Percentiles rank a stretch among this genome's conserved stretches.
These are phyloP conservation scores for Podochytrium sp. DNA, from an alignment of 192 early-diverging fungal species.

Conservation along the genomic window DNA sequence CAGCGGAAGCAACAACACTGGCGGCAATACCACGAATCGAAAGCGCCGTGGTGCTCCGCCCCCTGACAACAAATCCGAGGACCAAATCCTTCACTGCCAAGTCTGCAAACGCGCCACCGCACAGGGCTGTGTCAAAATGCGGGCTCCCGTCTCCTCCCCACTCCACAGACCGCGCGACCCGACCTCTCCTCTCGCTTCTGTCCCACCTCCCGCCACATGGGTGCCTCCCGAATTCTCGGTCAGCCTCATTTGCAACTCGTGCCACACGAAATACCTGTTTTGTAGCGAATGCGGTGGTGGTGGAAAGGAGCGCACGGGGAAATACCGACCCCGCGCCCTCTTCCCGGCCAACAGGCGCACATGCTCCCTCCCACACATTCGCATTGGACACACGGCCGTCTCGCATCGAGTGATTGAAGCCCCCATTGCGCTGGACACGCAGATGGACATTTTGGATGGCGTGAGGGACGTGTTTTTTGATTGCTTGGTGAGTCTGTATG, in stretches of 20 bases:
- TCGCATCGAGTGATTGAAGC: constrained; percentile 40
- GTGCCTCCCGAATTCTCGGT: constrained; percentile 35
- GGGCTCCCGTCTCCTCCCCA: neutral
- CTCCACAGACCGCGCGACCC: constrained; percentile 1
- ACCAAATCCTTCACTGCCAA: constrained; percentile 17
- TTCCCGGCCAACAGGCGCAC: constrained; percentile 48
- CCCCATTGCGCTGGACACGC: neutral
- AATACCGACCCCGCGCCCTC: constrained; percentile 52
- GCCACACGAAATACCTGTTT: constrained; percentile 46
- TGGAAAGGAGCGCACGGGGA: constrained; percentile 55
- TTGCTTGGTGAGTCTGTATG: constrained; percentile 40
- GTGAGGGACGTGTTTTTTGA: constrained; percentile 52
- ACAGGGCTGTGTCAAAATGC: constrained; percentile 25
- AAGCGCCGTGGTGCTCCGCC: constrained; percentile 6
- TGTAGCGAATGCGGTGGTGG: constrained; percentile 60
- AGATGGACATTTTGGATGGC: constrained; percentile 32
- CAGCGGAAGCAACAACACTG: neutral
- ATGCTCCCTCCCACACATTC: constrained; percentile 54
- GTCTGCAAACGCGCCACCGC: constrained; percentile 27
- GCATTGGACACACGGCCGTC: constrained; percentile 44
- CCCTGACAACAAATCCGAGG: neutral
- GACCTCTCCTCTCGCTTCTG: neutral
- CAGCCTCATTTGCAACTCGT: constrained; percentile 46
- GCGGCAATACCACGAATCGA: constrained; percentile 4
- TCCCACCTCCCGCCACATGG: neutral